A percentile compares a stretch with the other conserved stretches of the same genome.
Conservation (phyloP, 495 filamentous ascomycete genomes). For the Penicillium desertorum region DNA sequence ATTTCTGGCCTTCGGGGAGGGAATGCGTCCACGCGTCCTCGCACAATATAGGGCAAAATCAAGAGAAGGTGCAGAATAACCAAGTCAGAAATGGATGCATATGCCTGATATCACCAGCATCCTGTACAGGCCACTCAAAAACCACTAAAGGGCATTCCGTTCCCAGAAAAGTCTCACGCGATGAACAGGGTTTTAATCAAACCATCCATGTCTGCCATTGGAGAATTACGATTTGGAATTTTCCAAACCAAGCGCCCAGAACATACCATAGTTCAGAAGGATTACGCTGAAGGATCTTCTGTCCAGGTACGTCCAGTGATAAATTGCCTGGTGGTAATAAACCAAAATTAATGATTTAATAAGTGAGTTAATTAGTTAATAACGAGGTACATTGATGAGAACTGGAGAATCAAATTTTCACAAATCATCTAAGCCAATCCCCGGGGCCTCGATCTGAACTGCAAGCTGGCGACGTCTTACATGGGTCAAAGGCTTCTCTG, state of each 20-base stretch:
- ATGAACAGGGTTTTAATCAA: neutral
- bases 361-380: neutral
- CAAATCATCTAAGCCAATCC: neutral
- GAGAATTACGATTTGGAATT: neutral
- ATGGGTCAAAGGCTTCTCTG: too few species aligned
- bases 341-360: neutral
- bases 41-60: neutral
- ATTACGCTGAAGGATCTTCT: neutral
- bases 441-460: neutral
- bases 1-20: conserved; percentile 7
- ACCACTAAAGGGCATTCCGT: neutral
- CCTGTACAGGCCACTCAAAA: neutral
- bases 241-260: neutral
- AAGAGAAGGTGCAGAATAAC: neutral
- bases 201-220: neutral
- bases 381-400: neutral
- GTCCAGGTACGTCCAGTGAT: too few species aligned
- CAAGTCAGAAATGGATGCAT: neutral
- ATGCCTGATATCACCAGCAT: neutral
- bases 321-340: too few species aligned
- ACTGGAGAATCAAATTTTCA: neutral
- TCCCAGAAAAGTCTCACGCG: neutral
- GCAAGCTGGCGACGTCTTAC: neutral
- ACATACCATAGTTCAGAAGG: neutral
- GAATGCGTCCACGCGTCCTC: neutral